These are phyloP conservation scores for Alternaria gaisen DNA, from an alignment of 2,329 filamentous ascomycete species.

Conservation along the genomic window DNA sequence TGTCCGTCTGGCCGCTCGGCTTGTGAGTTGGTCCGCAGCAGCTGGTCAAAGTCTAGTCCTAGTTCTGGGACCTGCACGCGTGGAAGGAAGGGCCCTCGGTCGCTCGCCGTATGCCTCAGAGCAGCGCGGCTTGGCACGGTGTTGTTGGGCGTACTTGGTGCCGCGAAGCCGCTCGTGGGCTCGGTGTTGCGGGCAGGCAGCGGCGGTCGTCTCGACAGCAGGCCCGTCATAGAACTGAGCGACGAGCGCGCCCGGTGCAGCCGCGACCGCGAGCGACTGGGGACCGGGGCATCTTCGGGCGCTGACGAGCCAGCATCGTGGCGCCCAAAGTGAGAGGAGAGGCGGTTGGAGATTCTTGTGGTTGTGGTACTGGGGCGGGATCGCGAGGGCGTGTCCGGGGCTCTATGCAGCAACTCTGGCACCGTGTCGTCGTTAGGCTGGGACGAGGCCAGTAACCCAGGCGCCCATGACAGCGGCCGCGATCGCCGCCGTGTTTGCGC, in stretches of 20 bases:
- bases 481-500: constrained; percentile 36
- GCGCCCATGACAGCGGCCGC: constrained; percentile 48
- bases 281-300: constrained; percentile 18
- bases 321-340: constrained; percentile 39
- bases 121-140: constrained; percentile 28
- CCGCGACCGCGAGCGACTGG: constrained; percentile 41
- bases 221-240: constrained; percentile 45
- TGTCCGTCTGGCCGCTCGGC: constrained; percentile 29
- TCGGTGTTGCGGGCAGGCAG: constrained; percentile 29
- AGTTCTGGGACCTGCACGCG: constrained; percentile 48
- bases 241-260: constrained; percentile 49
- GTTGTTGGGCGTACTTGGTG: constrained; percentile 27
- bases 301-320: constrained; percentile 46
- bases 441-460: constrained; percentile 30
- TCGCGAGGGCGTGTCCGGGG: constrained; percentile 24
- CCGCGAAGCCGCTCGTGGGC: constrained; percentile 21
- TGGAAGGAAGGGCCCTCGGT: constrained; percentile 45
- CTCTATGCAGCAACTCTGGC: constrained; percentile 31
- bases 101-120: constrained; percentile 36
- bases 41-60: constrained; percentile 51
- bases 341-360: constrained; percentile 42
- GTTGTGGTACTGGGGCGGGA: constrained; percentile 36
- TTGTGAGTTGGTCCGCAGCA: constrained; percentile 29
- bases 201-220: constrained; percentile 43
- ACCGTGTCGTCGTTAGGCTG: constrained; percentile 29